Evolutionary conservation across 2,329 filamentous ascomycete genomes (phyloP), one percentile per base, ranked within the genome.

Genomic region (Xylaria multiplex): DNA sequence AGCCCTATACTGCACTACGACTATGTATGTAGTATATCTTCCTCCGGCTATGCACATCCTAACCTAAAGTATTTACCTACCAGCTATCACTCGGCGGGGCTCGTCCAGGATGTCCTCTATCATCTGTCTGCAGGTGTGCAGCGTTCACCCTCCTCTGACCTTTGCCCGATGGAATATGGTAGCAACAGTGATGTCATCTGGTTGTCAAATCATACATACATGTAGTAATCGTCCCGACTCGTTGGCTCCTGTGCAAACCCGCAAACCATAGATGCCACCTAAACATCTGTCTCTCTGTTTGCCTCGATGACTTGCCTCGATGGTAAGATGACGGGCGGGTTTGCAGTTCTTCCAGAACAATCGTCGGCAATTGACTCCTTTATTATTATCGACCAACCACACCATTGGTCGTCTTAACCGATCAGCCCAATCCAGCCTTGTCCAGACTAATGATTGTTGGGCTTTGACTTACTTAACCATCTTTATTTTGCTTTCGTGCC

Each of bases 381-480:
- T 8, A 30, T 27, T 48, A 52, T 27, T 48, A 52, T 30, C n/a
- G 19, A 30, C 30, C 45, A 57, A n/a, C 43, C 40, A n/a, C n/a
- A 32, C 32, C 7, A 43, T 45, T 35, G 42, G 35, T 46, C 11
- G 37, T 56, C 24, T 59, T 57, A 37, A 63, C 65, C 50, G 43
- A 45, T 54, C 30, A 27, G 57, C 46, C 37, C 8, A 27, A 59
- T 48, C 65, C 63, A 67, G 62, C 68, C 65, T 68, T 65, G 69
- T 57, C 65, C 46, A 52, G 60, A 30, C 43, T 30, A 35, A 50
- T 54, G 61, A 62, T 73, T 75, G 71, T 73, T 75, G 71, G 74
- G 72, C 69, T 69, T 65, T 45, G 61, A 61, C 60, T 69, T 64
- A 63, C 70, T 22, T 27, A 48, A 68, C 68, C 70, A 54, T 59